phyloP scores from a whole-genome alignment of 225 moss, liverwort and hornwort species.

The Physcomitrium patens region DNA sequence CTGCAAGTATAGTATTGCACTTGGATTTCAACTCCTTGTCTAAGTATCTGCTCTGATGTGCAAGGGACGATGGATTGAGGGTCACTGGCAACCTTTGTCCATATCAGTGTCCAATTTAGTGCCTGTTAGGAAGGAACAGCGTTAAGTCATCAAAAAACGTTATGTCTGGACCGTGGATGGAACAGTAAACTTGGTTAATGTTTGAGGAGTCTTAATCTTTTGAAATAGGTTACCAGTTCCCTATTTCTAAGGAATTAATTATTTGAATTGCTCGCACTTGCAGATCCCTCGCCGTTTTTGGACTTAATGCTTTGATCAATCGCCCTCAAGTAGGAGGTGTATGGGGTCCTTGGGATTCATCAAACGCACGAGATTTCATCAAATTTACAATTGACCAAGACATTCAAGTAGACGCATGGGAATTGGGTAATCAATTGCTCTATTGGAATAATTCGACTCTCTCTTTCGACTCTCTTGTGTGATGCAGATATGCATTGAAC shows the following conservation, averaged over 20 bases:
- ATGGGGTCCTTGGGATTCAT: conserved; percentile 71
- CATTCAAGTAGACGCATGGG: conserved; percentile 87
- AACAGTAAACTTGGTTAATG: conserved; percentile 13
- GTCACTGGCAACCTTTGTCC: conserved; percentile 8
- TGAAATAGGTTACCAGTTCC: conserved; percentile 1
- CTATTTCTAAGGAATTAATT: conserved; percentile 5
- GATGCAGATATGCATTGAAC: conserved; percentile 10
- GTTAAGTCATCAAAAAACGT: not conserved
- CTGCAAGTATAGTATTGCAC: conserved; percentile 1
- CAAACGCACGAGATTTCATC: conserved; percentile 82
- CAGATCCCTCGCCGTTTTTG: conserved; percentile 84
- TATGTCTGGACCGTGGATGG: conserved; percentile 1
- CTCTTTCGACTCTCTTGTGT: conserved; percentile 2
- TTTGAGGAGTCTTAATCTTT: not conserved
- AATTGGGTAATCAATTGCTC: conserved; percentile 65
- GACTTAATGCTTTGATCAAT: conserved; percentile 81
- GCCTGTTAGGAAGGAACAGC: not conserved
- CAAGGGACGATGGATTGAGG: conserved; percentile 5
- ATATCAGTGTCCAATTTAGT: conserved; percentile 7
- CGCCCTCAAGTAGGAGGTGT: conserved; percentile 37
- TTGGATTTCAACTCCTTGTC: not conserved
- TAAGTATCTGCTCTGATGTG: conserved; percentile 5
- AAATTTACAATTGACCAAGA: conserved; percentile 64
- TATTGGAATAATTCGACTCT: conserved; percentile 20
- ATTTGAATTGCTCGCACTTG: conserved; percentile 27